Base-by-base conservation (phyloP, 306 rosid genomes). In the Sphenostylis stenocarpa region DNA sequence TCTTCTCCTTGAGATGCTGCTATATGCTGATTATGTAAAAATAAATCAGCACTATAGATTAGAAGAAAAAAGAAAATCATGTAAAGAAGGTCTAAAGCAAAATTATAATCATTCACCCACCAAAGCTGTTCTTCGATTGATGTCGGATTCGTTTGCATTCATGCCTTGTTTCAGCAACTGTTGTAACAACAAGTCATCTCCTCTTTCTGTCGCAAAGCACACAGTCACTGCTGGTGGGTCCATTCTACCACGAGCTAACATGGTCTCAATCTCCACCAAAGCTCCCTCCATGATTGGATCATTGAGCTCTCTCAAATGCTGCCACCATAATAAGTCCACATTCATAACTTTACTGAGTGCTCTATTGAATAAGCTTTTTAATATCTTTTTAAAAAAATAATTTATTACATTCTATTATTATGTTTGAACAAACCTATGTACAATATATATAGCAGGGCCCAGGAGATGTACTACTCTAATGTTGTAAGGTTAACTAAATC, bases 221-320 rank as follows among this genome's bases (percentile, higher is more conserved):
- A 92, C 88, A 84, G 97, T 89, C 10, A 96, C 88, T 9, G 99
- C 88, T 9, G 99, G 98, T 56, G 92, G 80, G 82, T 87, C 96
- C 98, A 92, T 52, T 70, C 88, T 84, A 20, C 99, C 98, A 58
- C 88, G 88, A 80, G 97, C 90, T 47, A 96, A 80, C 97, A 96
- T 89, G 87, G 84, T 89, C 89, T 92, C 94, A 7, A 90, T 89
- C 85, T 93, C 97, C 82, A 63, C 63, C 76, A 96, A 72, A 80
- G 91, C 92, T 52, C 91, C 93, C 49, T 93, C 89, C 99, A 96
- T 92, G 1, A 87, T 68, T 74, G 98, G 96, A 75, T 96, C 89
- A n/a, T 87, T 82, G 1, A 77, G 57, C 26, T 82, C 94, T 77
- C 88, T 92, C 85, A 96, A 83, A 79, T 88, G 92, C 99, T 96